Base-by-base conservation (phyloP, 805 yeast species). In the Yamadazyma kitorensis region DNA sequence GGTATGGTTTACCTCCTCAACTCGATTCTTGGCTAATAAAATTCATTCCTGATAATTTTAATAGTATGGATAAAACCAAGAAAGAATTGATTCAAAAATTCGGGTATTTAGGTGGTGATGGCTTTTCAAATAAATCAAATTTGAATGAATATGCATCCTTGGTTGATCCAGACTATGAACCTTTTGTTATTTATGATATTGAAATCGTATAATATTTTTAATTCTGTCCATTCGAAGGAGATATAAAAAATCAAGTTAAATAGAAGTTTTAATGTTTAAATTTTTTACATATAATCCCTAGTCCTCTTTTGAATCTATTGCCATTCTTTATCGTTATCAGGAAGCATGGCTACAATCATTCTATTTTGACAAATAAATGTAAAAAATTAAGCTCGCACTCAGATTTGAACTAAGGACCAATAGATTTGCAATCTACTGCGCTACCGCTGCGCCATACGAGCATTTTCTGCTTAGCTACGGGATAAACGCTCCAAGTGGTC, bases 351-450 rank as follows among this genome's bases (percentile, higher is more conserved):
- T n/a, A n/a, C n/a, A n/a, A n/a, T n/a, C n/a, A n/a, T n/a, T n/a
- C n/a, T n/a, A n/a, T n/a, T n/a, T n/a, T n/a, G 17, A 14, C 25
- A 16, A 22, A 14, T 14, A 15, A 18, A 18, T n/a, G 17, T 19
- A 60, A 68, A 68, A 61, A 64, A 52, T 40, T 31, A 43, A 82
- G 94, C 87, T 80, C 77, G 82, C 80, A 74, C 87, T 82, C 95
- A 82, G 95, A 80, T 59, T 86, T 80, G 95, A 86, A 86, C 95
- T 82, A 78, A 82, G 88, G 93, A 86, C 95, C 94, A 83, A 80
- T 85, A 83, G 95, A 86, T 83, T 85, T 86, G 95, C 94, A 86
- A 86, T 86, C 95, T 82, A 86, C 88, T 83, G 93, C 94, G 89
- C 91, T 85, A 84, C 95, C 93, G 80, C 93, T 85, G 89, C 88